A percentile compares a stretch with the other conserved stretches of the same genome.
Evolutionary conservation across 495 filamentous ascomycete species (phyloP).

Genomic region (Xylaria acuta): DNA sequence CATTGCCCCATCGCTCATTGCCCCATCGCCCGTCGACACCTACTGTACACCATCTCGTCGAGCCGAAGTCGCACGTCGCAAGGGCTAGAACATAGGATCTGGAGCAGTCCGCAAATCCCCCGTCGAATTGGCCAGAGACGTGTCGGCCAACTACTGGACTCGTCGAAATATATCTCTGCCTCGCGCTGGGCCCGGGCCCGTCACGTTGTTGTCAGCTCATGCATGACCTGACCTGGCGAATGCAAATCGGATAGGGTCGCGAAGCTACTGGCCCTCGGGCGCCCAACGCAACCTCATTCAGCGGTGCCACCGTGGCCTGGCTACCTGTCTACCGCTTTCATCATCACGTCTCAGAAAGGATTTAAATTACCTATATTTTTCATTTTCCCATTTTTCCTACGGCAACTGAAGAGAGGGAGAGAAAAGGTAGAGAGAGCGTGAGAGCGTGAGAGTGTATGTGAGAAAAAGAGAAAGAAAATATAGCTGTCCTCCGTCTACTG

Average conservation of each 20-base stretch:
- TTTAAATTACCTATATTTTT: not conserved
- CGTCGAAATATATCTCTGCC: not conserved
- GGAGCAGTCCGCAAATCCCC: constrained; percentile 8
- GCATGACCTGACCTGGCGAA: constrained; percentile 23
- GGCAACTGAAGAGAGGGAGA: not conserved
- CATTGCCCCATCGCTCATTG: too few species aligned
- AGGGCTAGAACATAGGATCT: constrained; percentile 3
- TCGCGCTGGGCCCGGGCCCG: not conserved
- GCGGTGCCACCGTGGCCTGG: constrained; percentile 22
- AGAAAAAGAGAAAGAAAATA: not conserved
- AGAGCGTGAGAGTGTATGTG: not conserved
- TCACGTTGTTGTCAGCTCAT: constrained; percentile 25
- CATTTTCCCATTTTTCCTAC: not conserved
- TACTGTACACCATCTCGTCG: not conserved
- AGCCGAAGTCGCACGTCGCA: constrained; percentile 18
- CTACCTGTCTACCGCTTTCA: not conserved
- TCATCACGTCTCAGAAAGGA: not conserved
- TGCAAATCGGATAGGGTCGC: not conserved
- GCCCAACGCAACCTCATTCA: constrained; percentile 28
- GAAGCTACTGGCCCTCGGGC: constrained; percentile 18
- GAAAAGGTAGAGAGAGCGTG: not conserved
- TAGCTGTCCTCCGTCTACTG: not conserved
- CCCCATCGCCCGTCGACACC: too few species aligned
- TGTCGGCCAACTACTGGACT: constrained; percentile 25
- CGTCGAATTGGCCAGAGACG: constrained; percentile 8